Percentiles rank a stretch among this genome's conserved stretches.
Evolutionary conservation across 495 filamentous ascomycete genomes (phyloP).

Genomic region (Aspergillus nidulans): DNA sequence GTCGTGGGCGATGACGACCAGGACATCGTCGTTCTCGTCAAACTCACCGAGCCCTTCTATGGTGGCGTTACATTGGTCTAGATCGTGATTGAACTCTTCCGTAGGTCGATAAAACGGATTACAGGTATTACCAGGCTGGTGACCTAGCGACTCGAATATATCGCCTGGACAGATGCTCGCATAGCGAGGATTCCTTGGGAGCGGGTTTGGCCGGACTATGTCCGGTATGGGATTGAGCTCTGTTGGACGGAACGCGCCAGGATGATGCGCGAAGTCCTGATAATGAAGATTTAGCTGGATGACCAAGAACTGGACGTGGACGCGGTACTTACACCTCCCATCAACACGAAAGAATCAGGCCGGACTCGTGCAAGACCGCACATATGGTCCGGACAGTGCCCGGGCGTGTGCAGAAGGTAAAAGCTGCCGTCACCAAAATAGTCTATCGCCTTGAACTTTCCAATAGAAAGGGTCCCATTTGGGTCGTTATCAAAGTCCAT

Average conservation of each 20-base stretch:
- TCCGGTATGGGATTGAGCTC: slow-evolving; percentile 25
- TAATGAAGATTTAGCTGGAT: neutral
- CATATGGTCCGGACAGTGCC: slow-evolving; percentile 44
- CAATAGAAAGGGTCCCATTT: slow-evolving; percentile 16
- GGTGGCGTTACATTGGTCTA: slow-evolving; percentile 26
- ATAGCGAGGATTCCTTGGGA: neutral
- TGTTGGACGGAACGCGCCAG: slow-evolving; percentile 50
- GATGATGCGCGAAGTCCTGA: slow-evolving; percentile 45
- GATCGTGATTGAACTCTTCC: slow-evolving; percentile 9
- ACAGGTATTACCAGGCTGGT: neutral
- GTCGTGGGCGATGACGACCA: slow-evolving; percentile 46
- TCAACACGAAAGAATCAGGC: slow-evolving; percentile 34
- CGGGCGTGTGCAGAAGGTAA: slow-evolving; percentile 43
- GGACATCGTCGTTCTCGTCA: slow-evolving; percentile 48
- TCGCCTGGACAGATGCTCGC: slow-evolving; percentile 10
- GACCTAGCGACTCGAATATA: slow-evolving; percentile 13
- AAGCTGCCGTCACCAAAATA: slow-evolving; percentile 47
- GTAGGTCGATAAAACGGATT: slow-evolving; percentile 14
- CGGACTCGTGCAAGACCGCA: slow-evolving; percentile 38
- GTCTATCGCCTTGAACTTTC: slow-evolving; percentile 46
- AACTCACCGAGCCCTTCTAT: slow-evolving; percentile 40
- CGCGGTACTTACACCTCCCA: slow-evolving; percentile 41
- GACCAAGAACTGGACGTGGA: neutral
- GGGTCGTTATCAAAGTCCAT: neutral
- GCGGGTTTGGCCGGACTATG: neutral